A percentile compares a stretch with the other conserved stretches of the same genome.
Conservation (phyloP, 1,284 basidiomycete genomes). For the Ganoderma boninense region DNA sequence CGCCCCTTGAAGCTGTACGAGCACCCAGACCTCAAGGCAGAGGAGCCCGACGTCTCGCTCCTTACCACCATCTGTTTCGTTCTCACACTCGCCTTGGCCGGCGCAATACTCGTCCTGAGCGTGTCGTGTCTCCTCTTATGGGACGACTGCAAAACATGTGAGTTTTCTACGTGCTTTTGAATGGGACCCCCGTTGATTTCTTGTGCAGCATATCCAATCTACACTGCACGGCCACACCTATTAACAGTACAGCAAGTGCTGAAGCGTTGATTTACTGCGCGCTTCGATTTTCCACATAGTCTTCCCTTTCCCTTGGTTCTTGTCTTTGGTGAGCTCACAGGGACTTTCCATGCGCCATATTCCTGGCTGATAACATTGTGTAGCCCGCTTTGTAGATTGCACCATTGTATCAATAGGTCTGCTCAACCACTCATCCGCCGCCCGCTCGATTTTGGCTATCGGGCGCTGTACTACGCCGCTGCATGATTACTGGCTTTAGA, state of each 20-base stretch:
- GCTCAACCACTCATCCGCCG: conserved; percentile 1
- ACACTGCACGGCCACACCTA: conserved; percentile 21
- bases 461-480: conserved; percentile 3
- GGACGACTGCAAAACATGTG: conserved; percentile 39
- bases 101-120: conserved; percentile 37
- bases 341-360: neutral
- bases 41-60: conserved; percentile 37
- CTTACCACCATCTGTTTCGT: conserved; percentile 42
- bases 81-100: conserved; percentile 34
- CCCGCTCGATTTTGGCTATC: neutral
- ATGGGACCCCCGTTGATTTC: conserved; percentile 5
- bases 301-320: neutral
- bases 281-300: neutral
- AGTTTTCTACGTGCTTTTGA: conserved; percentile 14
- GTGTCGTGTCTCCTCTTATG: conserved; percentile 37
- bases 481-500: conserved; percentile 7
- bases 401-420: conserved; percentile 13
- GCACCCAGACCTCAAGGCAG: conserved; percentile 36
- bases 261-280: conserved; percentile 9
- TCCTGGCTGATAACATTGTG: neutral
- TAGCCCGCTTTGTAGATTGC: neutral
- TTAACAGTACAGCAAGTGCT: conserved; percentile 28
- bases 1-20: conserved; percentile 38
- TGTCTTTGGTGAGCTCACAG: conserved; percentile 4
- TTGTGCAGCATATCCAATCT: conserved; percentile 17